Conservation (phyloP, 441 rosid genomes). For the Francoa sonchifolia region DNA sequence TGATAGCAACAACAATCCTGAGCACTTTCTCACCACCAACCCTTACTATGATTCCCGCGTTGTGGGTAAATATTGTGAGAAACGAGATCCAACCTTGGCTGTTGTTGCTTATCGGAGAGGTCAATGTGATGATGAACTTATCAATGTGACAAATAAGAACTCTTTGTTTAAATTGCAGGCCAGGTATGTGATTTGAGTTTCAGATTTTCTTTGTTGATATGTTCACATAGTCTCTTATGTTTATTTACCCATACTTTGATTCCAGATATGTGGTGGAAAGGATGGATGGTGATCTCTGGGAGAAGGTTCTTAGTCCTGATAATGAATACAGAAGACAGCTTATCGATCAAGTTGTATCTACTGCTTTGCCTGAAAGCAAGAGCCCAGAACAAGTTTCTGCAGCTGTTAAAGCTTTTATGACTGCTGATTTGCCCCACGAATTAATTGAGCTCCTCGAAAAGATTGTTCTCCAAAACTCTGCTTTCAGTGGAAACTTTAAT, state of each 20-base stretch:
- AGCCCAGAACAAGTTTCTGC: constrained; percentile 99
- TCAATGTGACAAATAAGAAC: constrained; percentile 92
- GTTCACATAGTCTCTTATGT: constrained; percentile 1
- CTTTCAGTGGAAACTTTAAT: constrained; percentile 98
- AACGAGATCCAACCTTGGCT: constrained; percentile 98
- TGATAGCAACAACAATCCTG: constrained; percentile 98
- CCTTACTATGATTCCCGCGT: constrained; percentile 97
- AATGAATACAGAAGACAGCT: constrained; percentile 92
- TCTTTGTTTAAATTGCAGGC: constrained; percentile 97
- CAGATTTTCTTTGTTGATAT: constrained; percentile 7
- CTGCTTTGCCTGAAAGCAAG: constrained; percentile 99
- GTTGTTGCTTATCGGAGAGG: constrained; percentile 98
- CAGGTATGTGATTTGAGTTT: constrained; percentile 41
- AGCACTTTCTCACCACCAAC: constrained; percentile 96
- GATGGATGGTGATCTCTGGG: constrained; percentile 99
- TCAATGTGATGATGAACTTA: constrained; percentile 94
- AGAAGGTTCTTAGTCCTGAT: constrained; percentile 86
- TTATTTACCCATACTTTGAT: constrained; percentile 11
- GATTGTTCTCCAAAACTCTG: constrained; percentile 98
- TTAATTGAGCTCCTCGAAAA: constrained; percentile 98
- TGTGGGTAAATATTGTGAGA: constrained; percentile 98
- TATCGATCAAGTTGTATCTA: constrained; percentile 97
- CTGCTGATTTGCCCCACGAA: constrained; percentile 98
- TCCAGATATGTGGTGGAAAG: constrained; percentile 96
- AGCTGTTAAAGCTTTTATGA: constrained; percentile 99